Percentiles rank a stretch among this genome's conserved stretches.
These are phyloP conservation scores for Apium graveolens DNA, from an alignment of 129 eudicot genomes.

Conservation along the genomic window DNA sequence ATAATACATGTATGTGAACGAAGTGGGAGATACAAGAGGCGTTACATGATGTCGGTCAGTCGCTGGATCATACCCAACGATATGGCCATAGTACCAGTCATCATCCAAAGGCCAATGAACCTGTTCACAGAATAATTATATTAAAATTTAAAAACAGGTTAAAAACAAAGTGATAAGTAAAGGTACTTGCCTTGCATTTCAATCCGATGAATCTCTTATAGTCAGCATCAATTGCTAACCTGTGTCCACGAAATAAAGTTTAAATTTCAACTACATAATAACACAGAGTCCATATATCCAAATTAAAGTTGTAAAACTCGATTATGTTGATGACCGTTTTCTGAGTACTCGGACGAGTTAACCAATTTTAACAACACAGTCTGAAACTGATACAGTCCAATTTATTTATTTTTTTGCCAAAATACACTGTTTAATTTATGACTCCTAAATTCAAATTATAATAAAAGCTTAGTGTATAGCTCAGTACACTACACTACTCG, in stretches of 20 bases:
- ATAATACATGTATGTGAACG: background rate
- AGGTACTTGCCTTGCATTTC: conserved; percentile 73
- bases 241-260: conserved; percentile 8
- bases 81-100: conserved; percentile 65
- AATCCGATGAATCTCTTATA: conserved; percentile 64
- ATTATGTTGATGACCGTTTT: too few relatives aligned
- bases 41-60: conserved; percentile 74
- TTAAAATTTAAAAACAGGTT: conserved; percentile 4
- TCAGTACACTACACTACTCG: too few relatives aligned
- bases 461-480: too few relatives aligned
- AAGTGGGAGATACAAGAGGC: background rate
- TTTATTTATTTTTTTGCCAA: too few relatives aligned
- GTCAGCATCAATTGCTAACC: conserved; percentile 70
- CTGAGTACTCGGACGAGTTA: too few relatives aligned
- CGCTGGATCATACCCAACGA: conserved; percentile 43
- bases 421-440: too few relatives aligned
- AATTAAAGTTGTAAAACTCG: too few relatives aligned
- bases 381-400: too few relatives aligned
- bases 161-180: background rate
- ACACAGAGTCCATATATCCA: background rate
- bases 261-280: background rate
- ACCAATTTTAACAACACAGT: too few relatives aligned
- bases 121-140: conserved; percentile 24
- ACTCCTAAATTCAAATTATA: too few relatives aligned
- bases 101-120: conserved; percentile 97